These are phyloP conservation scores for Phialophora chinensis DNA, from an alignment of 2,329 filamentous ascomycete species.

Conservation along the genomic window DNA sequence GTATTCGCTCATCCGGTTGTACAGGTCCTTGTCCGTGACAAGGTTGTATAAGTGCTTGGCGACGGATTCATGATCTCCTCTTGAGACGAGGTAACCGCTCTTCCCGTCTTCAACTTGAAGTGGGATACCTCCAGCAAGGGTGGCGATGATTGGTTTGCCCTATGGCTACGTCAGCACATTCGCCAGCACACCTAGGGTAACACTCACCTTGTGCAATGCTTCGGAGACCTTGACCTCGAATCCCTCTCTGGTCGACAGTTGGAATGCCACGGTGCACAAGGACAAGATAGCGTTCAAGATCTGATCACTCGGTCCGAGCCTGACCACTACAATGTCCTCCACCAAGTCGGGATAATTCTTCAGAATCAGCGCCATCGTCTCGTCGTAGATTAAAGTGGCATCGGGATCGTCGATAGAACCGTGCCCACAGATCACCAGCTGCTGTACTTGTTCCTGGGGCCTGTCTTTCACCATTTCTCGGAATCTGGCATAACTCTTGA, in stretches of 20 bases:
- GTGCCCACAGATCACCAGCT: slow-evolving; percentile 79
- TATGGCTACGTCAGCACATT: slow-evolving; percentile 19
- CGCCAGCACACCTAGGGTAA: not conserved
- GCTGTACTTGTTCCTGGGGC: slow-evolving; percentile 62
- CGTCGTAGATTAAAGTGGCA: slow-evolving; percentile 72
- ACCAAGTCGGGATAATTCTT: slow-evolving; percentile 66
- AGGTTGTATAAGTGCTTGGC: slow-evolving; percentile 70
- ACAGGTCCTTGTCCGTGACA: slow-evolving; percentile 69
- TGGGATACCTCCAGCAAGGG: slow-evolving; percentile 77
- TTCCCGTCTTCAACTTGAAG: slow-evolving; percentile 74
- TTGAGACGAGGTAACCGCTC: slow-evolving; percentile 75
- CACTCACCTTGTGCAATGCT: slow-evolving; percentile 69
- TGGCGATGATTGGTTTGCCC: slow-evolving; percentile 77
- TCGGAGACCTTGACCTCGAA: slow-evolving; percentile 89
- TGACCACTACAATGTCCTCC: slow-evolving; percentile 73
- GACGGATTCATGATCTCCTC: slow-evolving; percentile 72
- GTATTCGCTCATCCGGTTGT: slow-evolving; percentile 69
- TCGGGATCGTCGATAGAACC: slow-evolving; percentile 83
- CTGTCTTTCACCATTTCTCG: slow-evolving; percentile 63
- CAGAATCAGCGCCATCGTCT: slow-evolving; percentile 72
- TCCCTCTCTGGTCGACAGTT: slow-evolving; percentile 80
- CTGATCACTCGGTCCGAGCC: slow-evolving; percentile 78
- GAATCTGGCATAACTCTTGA: slow-evolving; percentile 77
- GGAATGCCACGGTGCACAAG: slow-evolving; percentile 73
- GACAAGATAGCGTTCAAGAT: slow-evolving; percentile 77